Evolutionary conservation across 2,329 filamentous ascomycete species (phyloP), one percentile per base, ranked within the genome.

Genomic region (Trichoderma hamatum): DNA sequence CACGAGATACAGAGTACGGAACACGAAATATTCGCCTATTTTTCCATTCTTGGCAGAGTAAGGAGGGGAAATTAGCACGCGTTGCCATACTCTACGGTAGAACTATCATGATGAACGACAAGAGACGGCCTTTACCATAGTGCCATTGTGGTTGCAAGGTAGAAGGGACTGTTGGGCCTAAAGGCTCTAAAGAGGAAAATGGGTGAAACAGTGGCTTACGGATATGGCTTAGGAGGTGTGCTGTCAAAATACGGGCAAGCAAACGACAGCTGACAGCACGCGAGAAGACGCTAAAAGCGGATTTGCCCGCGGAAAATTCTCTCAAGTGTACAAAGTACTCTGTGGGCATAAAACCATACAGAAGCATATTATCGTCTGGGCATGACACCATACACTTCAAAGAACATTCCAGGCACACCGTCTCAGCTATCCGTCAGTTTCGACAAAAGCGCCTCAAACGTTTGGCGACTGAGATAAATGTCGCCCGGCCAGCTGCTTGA

Each of bases 381-480:
- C 52, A n/a, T 66, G 52, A 19, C 52, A 56, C 34, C 36, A 49
- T 49, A 66, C 19, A n/a, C 26, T 9, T 13, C 14, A 13, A 26
- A 4, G n/a, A 46, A 32, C 30, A 10, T 56, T 66, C 62, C 19
- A 58, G 62, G 19, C 36, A 34, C 28, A 19, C 1, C 3, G 26
- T 58, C 26, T 56, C 62, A 66, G 62, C 28, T 49, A 32, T 13
- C 49, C 30, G 19, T 21, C 49, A 4, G 36, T 56, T 58, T 66
- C 34, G 36, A 56, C 30, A n/a, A 34, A 14, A 14, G 7, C 5
- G 32, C 62, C 49, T 46, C 62, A 56, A 56, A 66, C 52, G 30
- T 46, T 66, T 66, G 52, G 36, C 52, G 51, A 43, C 14, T 66
- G 52, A 56, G 52, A 32, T 56, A 34, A 19, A 66, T 66, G n/a